phyloP scores from a whole-genome alignment of 2,329 filamentous ascomycete species.

The Penicillium olsonii region DNA sequence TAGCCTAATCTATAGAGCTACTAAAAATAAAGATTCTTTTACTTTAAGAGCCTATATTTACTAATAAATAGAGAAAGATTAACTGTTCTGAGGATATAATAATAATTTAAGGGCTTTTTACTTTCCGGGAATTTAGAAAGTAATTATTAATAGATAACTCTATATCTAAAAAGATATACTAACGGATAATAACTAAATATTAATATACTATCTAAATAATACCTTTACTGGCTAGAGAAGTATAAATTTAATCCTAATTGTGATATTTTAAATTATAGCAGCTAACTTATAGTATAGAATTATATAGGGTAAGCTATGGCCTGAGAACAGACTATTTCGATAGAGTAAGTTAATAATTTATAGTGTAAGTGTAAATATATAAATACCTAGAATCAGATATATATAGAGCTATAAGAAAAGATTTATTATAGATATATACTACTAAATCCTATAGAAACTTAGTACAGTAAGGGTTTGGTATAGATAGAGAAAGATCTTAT shows the following conservation, averaged over 20 bases:
- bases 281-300: constrained; percentile 19
- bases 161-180: constrained; percentile 26
- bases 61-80: constrained; percentile 29
- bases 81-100: constrained; percentile 29
- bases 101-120: constrained; percentile 35
- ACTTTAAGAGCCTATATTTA: constrained; percentile 2
- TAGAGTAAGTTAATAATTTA: constrained; percentile 22
- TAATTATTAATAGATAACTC: constrained; percentile 28
- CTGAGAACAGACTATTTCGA: constrained; percentile 24
- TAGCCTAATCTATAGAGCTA: constrained; percentile 35
- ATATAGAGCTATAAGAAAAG: constrained; percentile 20
- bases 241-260: constrained; percentile 1
- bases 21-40: constrained; percentile 20
- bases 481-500: constrained; percentile 28
- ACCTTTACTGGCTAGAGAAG: constrained; percentile 20
- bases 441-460: constrained; percentile 25
- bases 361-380: constrained; percentile 18
- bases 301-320: constrained; percentile 17
- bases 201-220: constrained; percentile 30
- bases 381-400: constrained; percentile 19
- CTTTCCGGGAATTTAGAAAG: constrained; percentile 25
- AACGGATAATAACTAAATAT: constrained; percentile 31
- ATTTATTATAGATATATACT: constrained; percentile 17
- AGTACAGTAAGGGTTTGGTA: constrained; percentile 22
- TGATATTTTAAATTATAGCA: constrained; percentile 20